Evolutionary conservation across 805 yeast genomes (phyloP).

Genomic region (Kodamaea restingae): DNA sequence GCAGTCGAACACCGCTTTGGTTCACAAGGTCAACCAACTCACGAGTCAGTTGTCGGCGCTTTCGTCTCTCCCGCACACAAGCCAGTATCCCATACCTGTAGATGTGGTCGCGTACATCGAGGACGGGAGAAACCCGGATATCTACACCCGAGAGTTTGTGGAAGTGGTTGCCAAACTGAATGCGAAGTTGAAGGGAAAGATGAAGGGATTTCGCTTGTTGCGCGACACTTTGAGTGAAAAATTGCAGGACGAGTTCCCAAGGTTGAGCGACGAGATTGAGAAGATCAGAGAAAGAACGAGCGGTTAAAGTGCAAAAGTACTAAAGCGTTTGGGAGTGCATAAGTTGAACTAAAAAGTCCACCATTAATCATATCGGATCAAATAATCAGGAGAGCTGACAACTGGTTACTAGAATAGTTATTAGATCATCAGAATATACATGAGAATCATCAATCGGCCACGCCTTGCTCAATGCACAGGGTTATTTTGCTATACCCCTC

Average conservation of each 20-base stretch:
- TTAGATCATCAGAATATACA: too few species aligned
- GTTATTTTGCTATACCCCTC: too few species aligned
- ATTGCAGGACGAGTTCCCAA: slow-evolving; percentile 76
- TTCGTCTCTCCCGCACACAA: slow-evolving; percentile 29
- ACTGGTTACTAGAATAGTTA: too few species aligned
- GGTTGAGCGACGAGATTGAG: slow-evolving; percentile 54
- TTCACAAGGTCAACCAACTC: slow-evolving; percentile 40
- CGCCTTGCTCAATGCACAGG: too few species aligned
- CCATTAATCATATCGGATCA: too few species aligned
- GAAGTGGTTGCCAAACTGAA: slow-evolving; percentile 90
- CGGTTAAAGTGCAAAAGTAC: background rate
- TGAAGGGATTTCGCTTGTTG: slow-evolving; percentile 61
- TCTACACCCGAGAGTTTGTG: slow-evolving; percentile 92
- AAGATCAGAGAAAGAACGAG: slow-evolving; percentile 48
- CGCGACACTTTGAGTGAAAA: slow-evolving; percentile 65
- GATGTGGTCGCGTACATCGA: slow-evolving; percentile 91
- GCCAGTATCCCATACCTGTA: slow-evolving; percentile 55
- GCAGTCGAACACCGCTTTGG: slow-evolving; percentile 56
- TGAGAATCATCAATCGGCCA: too few species aligned
- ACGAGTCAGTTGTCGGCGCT: slow-evolving; percentile 34
- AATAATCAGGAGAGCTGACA: too few species aligned
- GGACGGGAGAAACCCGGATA: slow-evolving; percentile 95
- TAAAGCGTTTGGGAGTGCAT: too few species aligned
- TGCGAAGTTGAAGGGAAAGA: slow-evolving; percentile 82
- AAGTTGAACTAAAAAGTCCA: too few species aligned